Base-by-base conservation (phyloP, 768 basidiomycete genomes). In the Boletus barrowsii region DNA sequence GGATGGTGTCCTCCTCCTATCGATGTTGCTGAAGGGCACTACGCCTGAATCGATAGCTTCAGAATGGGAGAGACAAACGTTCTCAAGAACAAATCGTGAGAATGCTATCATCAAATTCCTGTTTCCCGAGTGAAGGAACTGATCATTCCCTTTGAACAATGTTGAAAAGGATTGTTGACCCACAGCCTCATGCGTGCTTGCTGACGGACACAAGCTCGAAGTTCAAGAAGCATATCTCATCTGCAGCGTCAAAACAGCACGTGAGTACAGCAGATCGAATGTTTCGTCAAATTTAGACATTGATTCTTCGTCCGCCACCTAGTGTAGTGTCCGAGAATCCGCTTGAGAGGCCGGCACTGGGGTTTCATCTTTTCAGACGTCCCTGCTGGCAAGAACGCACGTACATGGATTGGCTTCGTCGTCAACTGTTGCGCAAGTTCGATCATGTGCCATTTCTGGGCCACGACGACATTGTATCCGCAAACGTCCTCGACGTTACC, bases 361-460 rank as follows among this genome's bases (percentile, higher is more conserved):
- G 71, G 53, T 32, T 64, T 65, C 18, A 67, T 58, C 32, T 57
- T 71, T 8, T 57, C 53, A 5, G 60, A 59, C 13, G 54, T 59
- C 24, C 67, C 68, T 6, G 56, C 60, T 7, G 67, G 67, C 14
- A 68, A 56, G 44, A 71, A 59, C 24, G 67, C 62, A 36, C 67
- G 67, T 20, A 71, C 53, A 32, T 67, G 62, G 22, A 71, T 32
- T 15, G 49, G 54, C 18, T 53, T 67, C n/a, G 54, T 51, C 10
- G 54, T 22, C 47, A 62, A 57, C 43, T 58, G 62, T 26, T 59
- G 62, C 36, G 65, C 69, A 5, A 71, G 51, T n/a, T 71, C 64
- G 39, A 69, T 22, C 65, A 69, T 59, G 24, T 62, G 48, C 68
- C 67, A 69, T 26, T 65, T 71, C 53, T 59, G 58, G 18, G 45